Conservation (phyloP, 345 rosid genomes). For the Populus pruinosa region DNA sequence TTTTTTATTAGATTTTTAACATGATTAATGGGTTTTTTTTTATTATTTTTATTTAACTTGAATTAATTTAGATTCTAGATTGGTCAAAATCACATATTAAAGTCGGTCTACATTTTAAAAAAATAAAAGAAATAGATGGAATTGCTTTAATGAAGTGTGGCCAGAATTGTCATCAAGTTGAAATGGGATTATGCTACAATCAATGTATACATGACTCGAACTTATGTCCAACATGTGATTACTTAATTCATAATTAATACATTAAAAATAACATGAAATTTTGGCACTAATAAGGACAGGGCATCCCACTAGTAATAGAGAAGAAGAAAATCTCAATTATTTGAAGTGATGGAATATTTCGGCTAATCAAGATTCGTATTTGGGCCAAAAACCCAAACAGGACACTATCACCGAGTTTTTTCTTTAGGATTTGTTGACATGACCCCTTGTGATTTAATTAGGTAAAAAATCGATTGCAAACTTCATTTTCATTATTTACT, state of each 20-base stretch:
- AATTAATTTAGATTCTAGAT: rapidly evolving
- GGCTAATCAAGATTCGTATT: not conserved
- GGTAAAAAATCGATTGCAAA: too few relatives aligned
- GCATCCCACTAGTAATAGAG: not conserved
- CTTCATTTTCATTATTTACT: too few relatives aligned
- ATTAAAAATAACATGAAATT: not conserved
- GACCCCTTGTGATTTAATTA: not conserved
- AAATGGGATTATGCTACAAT: not conserved
- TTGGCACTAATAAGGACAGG: not conserved
- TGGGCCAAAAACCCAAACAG: not conserved
- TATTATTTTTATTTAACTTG: too few relatives aligned
- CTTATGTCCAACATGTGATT: not conserved
- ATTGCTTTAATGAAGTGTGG: not conserved
- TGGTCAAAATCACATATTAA: too few relatives aligned
- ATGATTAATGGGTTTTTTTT: too few relatives aligned
- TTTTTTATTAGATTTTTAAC: too few relatives aligned
- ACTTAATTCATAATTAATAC: not conserved
- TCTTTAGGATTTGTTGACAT: not conserved
- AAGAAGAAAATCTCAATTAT: not conserved
- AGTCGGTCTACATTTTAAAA: too few relatives aligned
- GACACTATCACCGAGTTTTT: not conserved
- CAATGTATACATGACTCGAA: not conserved
- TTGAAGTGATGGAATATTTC: not conserved
- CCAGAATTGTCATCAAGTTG: too few relatives aligned
- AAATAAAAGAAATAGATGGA: too few relatives aligned